phyloP scores from a whole-genome alignment of 2,329 filamentous ascomycete genomes.

The Colletotrichum karsti region DNA sequence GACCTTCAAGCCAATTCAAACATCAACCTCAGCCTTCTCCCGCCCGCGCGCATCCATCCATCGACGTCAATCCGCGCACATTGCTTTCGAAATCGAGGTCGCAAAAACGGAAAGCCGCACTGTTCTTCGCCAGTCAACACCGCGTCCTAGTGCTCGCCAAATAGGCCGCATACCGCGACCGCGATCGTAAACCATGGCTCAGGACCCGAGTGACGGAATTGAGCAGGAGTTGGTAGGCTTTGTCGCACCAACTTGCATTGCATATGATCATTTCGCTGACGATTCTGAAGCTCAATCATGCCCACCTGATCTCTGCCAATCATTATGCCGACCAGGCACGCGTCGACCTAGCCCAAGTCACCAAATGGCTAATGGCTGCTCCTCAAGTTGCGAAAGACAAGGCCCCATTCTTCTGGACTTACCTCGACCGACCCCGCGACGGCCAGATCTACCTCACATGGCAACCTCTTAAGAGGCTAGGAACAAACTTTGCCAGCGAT shows the following conservation, averaged over 20 bases:
- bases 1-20: not conserved
- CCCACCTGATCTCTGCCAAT: slow-evolving; percentile 87
- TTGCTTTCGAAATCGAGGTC: not conserved
- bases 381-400: slow-evolving; percentile 86
- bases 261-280: slow-evolving; percentile 33
- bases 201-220: slow-evolving; percentile 30
- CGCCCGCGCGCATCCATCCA: not conserved
- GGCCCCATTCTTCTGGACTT: slow-evolving; percentile 92
- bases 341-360: slow-evolving; percentile 79
- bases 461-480: slow-evolving; percentile 80
- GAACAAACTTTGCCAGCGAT: slow-evolving; percentile 84
- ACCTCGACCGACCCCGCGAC: slow-evolving; percentile 83
- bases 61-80: not conserved
- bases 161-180: not conserved
- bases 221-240: slow-evolving; percentile 28
- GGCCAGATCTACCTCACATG: slow-evolving; percentile 87
- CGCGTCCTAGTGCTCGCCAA: not conserved
- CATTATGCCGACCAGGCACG: slow-evolving; percentile 79
- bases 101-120: not conserved
- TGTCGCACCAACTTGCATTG: slow-evolving; percentile 38
- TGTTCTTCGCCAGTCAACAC: not conserved
- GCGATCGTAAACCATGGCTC: slow-evolving; percentile 26
- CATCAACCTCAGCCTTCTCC: slow-evolving; percentile 6
- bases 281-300: slow-evolving; percentile 75
- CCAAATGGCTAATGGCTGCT: slow-evolving; percentile 84